Conservation (phyloP, 805 yeast genomes). For the Priceomyces castillae region DNA sequence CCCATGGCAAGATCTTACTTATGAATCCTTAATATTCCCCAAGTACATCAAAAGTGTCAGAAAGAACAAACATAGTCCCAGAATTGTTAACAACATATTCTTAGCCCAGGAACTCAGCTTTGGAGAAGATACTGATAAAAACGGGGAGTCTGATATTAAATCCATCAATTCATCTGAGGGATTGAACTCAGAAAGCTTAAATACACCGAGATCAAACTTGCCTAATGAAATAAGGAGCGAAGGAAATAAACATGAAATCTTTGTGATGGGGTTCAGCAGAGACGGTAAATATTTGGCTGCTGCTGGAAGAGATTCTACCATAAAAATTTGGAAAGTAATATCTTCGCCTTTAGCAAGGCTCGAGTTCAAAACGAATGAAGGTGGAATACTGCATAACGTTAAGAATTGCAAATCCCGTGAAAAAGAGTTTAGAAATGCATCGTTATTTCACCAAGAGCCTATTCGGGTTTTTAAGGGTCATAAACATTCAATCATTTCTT, state of each 20-base stretch:
- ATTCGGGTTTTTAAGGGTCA: constrained; percentile 63
- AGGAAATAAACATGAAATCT: constrained; percentile 50
- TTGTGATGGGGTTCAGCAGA: constrained; percentile 66
- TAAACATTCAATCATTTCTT: constrained; percentile 61
- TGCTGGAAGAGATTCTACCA: constrained; percentile 72
- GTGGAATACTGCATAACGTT: constrained; percentile 6
- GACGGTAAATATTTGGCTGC: constrained; percentile 85
- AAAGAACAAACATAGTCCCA: constrained; percentile 45
- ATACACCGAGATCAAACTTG: neutral
- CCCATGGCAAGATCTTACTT: constrained; percentile 30
- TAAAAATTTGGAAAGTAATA: constrained; percentile 78
- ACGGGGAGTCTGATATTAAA: neutral
- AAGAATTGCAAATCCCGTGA: constrained; percentile 11
- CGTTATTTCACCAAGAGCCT: constrained; percentile 74
- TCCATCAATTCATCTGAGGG: neutral
- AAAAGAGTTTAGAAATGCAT: constrained; percentile 51
- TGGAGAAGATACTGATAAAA: constrained; percentile 11
- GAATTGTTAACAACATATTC: constrained; percentile 50
- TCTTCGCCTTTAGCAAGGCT: constrained; percentile 67
- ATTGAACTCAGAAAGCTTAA: neutral
- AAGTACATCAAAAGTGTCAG: constrained; percentile 51
- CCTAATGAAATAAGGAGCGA: neutral
- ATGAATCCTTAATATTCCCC: constrained; percentile 48
- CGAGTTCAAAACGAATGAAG: constrained; percentile 32
- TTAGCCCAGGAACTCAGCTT: constrained; percentile 61